Percentiles rank a stretch among this genome's conserved stretches.
phyloP scores from a whole-genome alignment of 1,284 basidiomycete species.

The Chalciporus sp. region DNA sequence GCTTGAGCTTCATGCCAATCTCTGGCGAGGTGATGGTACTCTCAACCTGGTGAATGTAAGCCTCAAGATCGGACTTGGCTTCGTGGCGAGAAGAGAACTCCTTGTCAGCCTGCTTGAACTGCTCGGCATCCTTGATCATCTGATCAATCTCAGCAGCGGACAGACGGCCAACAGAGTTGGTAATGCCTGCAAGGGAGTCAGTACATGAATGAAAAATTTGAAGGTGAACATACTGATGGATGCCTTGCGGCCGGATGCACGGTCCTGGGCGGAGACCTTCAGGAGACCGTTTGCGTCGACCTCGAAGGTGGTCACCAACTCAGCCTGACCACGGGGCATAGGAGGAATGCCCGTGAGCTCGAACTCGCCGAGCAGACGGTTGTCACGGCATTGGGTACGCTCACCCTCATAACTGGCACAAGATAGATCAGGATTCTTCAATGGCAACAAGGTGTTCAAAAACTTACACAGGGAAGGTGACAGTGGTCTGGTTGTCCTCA shows the following conservation, averaged over 20 bases:
- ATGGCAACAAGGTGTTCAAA: not conserved
- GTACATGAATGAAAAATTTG: slow-evolving; percentile 4
- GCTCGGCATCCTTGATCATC: slow-evolving; percentile 98
- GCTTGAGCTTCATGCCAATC: slow-evolving; percentile 96
- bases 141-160: slow-evolving; percentile 94
- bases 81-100: slow-evolving; percentile 96
- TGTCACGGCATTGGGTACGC: slow-evolving; percentile 96
- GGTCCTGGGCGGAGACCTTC: slow-evolving; percentile 94
- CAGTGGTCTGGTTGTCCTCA: slow-evolving; percentile 97
- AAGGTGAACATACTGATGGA: slow-evolving; percentile 75
- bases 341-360: slow-evolving; percentile 97
- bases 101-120: slow-evolving; percentile 95
- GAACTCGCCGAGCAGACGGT: slow-evolving; percentile 95
- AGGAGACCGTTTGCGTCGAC: slow-evolving; percentile 96
- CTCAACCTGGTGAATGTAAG: slow-evolving; percentile 94
- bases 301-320: slow-evolving; percentile 96
- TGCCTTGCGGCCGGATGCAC: slow-evolving; percentile 94
- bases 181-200: slow-evolving; percentile 63
- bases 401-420: slow-evolving; percentile 86
- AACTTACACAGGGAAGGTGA: slow-evolving; percentile 92
- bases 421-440: slow-evolving; percentile 11
- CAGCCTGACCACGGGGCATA: slow-evolving; percentile 95
- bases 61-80: slow-evolving; percentile 95
- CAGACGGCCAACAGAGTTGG: slow-evolving; percentile 95
- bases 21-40: slow-evolving; percentile 91